Percentiles rank a stretch among this genome's conserved stretches.
These are phyloP conservation scores for Cladosporium sp. DNA, from an alignment of 2,329 filamentous ascomycete species.

Conservation along the genomic window DNA sequence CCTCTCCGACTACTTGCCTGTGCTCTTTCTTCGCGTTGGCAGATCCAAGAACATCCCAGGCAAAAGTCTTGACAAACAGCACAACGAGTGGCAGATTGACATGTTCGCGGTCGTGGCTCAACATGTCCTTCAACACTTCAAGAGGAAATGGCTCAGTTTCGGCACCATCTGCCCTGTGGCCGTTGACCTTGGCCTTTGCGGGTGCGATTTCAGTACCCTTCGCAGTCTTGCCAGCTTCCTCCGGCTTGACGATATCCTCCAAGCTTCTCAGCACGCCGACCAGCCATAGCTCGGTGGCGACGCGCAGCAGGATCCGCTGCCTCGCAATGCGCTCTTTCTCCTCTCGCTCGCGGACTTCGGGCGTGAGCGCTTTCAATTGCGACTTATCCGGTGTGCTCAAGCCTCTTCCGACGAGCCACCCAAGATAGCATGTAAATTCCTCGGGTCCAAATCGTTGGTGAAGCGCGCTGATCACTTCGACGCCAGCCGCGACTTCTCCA, in stretches of 20 bases:
- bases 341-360: conserved; percentile 85
- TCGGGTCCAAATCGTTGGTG: conserved; percentile 88
- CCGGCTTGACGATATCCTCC: conserved; percentile 61
- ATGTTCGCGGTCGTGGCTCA: conserved; percentile 91
- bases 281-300: conserved; percentile 95
- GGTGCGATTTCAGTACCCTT: conserved; percentile 53
- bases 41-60: conserved; percentile 89
- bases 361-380: conserved; percentile 69
- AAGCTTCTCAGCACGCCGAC: conserved; percentile 82
- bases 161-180: conserved; percentile 54
- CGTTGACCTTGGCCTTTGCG: conserved; percentile 58
- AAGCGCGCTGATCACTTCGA: conserved; percentile 90
- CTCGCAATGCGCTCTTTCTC: conserved; percentile 88
- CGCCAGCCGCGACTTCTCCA: conserved; percentile 84
- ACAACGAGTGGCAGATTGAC: conserved; percentile 86
- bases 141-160: conserved; percentile 89
- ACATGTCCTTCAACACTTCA: conserved; percentile 93
- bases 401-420: conserved; percentile 87
- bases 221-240: conserved; percentile 57
- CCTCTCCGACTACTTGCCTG: conserved; percentile 79
- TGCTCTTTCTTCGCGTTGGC: conserved; percentile 67
- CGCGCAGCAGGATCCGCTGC: conserved; percentile 78
- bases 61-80: conserved; percentile 91
- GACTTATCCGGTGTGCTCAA: conserved; percentile 87
- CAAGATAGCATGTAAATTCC: conserved; percentile 87